Base-by-base conservation (phyloP, 768 basidiomycete genomes). In the Rickenella mellea region DNA sequence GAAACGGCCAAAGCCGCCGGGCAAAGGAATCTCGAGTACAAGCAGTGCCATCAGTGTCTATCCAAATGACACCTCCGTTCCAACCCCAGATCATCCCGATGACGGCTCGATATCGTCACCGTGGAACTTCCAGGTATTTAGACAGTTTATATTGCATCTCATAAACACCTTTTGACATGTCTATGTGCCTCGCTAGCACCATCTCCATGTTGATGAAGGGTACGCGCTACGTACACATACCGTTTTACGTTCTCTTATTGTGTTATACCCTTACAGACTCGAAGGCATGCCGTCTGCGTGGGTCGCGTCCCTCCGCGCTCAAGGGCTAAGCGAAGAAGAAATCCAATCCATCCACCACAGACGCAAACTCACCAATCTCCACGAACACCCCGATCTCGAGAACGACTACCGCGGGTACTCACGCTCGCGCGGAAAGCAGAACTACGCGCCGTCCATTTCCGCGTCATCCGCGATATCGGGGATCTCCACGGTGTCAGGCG, bases 281-380 rank as follows among this genome's bases (percentile, higher is more conserved):
- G 33, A 22, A 7, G 33, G 33, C 24, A 19, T 36, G 15, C 33
- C 33, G 19, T 3, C 24, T 2, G 33, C 19, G 24, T 36, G 33
- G 33, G 33, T 36, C 11, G 24, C 19, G 19, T 9, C 19, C 19
- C 33, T 36, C 24, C 33, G 33, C 12, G 33, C 33, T 15, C 19
- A 36, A 10, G 33, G 33, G 19, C 24, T 36, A 10, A 36, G 19
- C 24, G 33, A 36, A 36, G 33, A 17, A 9, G 33, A 36, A 22
- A 36, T 36, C 12, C 3, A 3, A 9, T 17, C 33, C 19, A 10
- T 22, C 2, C 9, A 36, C 5, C 19, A 17, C 6, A 36, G 38
- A 44, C 43, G 36, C 36, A 33, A 15, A 17, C 20, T 25, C 21
- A 28, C 36, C 15, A 39, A 19, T 39, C 43, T 15, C 39, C 33